Evolutionary conservation across 1,284 basidiomycete species (phyloP), one percentile per base, ranked within the genome.

Genomic region (Wallemia mellicola): DNA sequence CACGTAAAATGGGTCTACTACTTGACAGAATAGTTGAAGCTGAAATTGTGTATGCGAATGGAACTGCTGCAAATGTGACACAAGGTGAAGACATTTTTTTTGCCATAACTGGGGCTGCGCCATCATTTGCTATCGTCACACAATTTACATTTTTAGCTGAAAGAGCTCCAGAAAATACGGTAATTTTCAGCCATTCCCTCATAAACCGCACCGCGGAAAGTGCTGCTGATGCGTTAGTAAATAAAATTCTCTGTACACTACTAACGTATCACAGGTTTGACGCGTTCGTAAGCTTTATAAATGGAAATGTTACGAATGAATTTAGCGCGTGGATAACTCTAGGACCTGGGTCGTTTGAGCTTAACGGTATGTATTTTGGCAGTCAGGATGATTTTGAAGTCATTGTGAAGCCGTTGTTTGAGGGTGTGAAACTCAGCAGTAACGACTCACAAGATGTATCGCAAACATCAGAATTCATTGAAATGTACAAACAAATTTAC

Each of bases 21-120:
- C 60, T 63, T 2, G 63, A 64, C 27, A 61, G 61, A n/a, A 55
- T 62, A 27, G 58, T 61, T 17, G 58, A 59, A 5, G 63, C 63
- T 27, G 64, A 63, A 48, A 61, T 64, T 3, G 64, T 63, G 3
- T 59, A 63, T 32, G 61, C 61, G 2, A 57, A 57, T 57, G 62
- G 63, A 17, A 62, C 62, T 22, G 28, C 61, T 15, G 26, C 61
- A 11, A 62, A 59, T 22, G 63, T 59, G 1, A 60, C 61, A 15
- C 54, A 56, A 22, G 60, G 27, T 1, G 14, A 27, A 22, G 38
- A 48, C 19, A 22, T 22, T 7, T 48, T 48, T 22, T 48, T 48
- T n/a, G 38, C 38, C 3, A n/a, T 48, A 7, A 22, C 38, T 3
- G 38, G 38, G 5, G 38, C 38, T 17, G 38, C 38, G 3, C 38